Conservation (phyloP, 2,329 filamentous ascomycete species). For the Xylaria sp. region DNA sequence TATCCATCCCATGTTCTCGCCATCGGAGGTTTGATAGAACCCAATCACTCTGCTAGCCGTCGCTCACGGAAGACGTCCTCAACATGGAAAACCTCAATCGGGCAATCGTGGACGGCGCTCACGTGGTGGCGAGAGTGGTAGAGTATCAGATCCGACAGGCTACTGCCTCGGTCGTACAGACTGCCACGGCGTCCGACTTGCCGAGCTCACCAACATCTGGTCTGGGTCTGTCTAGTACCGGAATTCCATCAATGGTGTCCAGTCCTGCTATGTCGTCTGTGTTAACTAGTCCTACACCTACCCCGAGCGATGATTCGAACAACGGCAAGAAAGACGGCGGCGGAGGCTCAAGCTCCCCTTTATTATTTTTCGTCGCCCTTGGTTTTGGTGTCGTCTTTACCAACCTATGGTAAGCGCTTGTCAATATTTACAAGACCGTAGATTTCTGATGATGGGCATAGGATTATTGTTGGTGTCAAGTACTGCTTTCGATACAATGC, state of each 20-base stretch:
- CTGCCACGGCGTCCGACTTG: slow-evolving; percentile 17
- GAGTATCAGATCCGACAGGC: slow-evolving; percentile 44
- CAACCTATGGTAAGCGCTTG: slow-evolving; percentile 86
- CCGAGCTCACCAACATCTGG: slow-evolving; percentile 30
- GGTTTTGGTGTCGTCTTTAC: slow-evolving; percentile 99
- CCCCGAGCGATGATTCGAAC: slow-evolving; percentile 36
- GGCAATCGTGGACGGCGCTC: slow-evolving; percentile 51
- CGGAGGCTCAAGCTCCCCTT: slow-evolving; percentile 71
- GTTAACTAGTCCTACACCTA: slow-evolving; percentile 21
- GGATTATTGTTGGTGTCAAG: slow-evolving; percentile 99
- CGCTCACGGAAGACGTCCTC: background rate
- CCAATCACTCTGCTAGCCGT: slow-evolving; percentile 12
- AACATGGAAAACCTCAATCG: slow-evolving; percentile 53
- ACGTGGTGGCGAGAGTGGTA: slow-evolving; percentile 52
- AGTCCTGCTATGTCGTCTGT: slow-evolving; percentile 5
- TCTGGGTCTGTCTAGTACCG: slow-evolving; percentile 25
- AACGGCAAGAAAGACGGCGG: slow-evolving; percentile 38
- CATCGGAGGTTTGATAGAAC: slow-evolving; percentile 14
- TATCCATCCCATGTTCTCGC: slow-evolving; percentile 9
- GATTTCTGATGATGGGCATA: slow-evolving; percentile 52
- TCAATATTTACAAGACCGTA: slow-evolving; percentile 4
- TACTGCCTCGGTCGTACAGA: slow-evolving; percentile 18
- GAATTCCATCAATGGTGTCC: slow-evolving; percentile 1
- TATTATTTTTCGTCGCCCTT: slow-evolving; percentile 93
- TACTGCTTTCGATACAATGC: slow-evolving; percentile 99